Conservation (phyloP, 176 grass and related monocot species). For the Carex scoparia region DNA sequence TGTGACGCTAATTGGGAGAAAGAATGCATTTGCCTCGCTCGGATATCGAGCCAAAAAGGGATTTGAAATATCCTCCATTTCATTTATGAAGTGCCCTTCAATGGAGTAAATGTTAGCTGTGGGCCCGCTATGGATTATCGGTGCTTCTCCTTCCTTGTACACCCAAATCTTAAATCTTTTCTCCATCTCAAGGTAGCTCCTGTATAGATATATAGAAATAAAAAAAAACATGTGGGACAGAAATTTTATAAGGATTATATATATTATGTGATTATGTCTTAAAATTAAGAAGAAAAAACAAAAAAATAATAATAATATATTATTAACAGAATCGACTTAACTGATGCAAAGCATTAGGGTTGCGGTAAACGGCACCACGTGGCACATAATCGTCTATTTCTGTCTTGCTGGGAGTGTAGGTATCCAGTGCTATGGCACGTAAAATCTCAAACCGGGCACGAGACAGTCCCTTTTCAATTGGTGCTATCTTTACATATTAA, state of each 20-base stretch:
- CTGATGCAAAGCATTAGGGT: conserved; percentile 61
- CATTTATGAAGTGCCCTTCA: conserved; percentile 76
- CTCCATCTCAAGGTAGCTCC: conserved; percentile 97
- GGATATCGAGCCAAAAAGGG: conserved; percentile 42
- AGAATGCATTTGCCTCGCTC: conserved; percentile 66
- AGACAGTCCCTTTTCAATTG: conserved; percentile 44
- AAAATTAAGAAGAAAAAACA: not conserved
- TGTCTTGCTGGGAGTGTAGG: conserved; percentile 28
- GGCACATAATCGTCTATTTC: conserved; percentile 37
- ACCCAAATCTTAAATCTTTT: conserved; percentile 70
- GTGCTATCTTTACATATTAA: conserved; percentile 11
- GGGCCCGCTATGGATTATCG: conserved; percentile 55
- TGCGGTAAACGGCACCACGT: conserved; percentile 73
- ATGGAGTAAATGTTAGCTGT: conserved; percentile 73
- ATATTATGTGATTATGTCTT: not conserved
- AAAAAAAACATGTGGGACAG: not conserved
- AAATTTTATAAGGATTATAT: not conserved
- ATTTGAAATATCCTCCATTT: conserved; percentile 64
- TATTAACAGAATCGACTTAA: conserved; percentile 21
- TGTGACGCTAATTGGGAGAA: conserved; percentile 68
- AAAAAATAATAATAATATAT: not conserved
- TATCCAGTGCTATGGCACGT: conserved; percentile 31
- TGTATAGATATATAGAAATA: not conserved
- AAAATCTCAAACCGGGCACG: conserved; percentile 47
- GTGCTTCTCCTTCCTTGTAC: conserved; percentile 75